Percentiles rank a stretch among this genome's conserved stretches.
Evolutionary conservation across 306 rosid genomes (phyloP).

Genomic region (Rosa persica): DNA sequence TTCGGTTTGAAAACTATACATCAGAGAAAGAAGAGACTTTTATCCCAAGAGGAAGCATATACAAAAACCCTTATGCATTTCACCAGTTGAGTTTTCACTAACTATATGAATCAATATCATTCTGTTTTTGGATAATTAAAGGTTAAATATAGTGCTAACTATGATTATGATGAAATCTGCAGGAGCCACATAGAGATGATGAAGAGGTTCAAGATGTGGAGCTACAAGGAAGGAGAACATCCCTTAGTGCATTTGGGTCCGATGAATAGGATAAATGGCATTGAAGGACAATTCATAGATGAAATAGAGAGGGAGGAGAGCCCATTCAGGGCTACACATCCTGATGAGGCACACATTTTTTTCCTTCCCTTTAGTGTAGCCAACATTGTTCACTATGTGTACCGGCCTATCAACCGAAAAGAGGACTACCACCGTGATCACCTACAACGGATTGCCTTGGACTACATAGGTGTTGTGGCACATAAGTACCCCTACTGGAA

Average conservation of each 20-base stretch:
- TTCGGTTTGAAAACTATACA: constrained; percentile 16
- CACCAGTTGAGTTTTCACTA: constrained; percentile 25
- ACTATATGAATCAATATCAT: too few relatives aligned
- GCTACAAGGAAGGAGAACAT: constrained; percentile 48
- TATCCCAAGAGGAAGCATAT: constrained; percentile 49
- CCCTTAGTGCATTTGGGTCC: constrained; percentile 54
- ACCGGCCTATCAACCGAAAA: constrained; percentile 33
- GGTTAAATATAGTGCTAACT: not conserved
- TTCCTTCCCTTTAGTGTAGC: constrained; percentile 45
- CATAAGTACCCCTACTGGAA: constrained; percentile 48
- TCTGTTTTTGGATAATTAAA: too few relatives aligned
- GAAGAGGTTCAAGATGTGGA: constrained; percentile 37
- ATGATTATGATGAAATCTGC: not conserved
- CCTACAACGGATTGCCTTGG: constrained; percentile 42
- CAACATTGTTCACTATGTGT: constrained; percentile 33
- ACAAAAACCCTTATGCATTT: constrained; percentile 41
- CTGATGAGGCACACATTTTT: constrained; percentile 48
- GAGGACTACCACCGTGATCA: constrained; percentile 44
- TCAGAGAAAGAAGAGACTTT: constrained; percentile 34
- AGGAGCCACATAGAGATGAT: constrained; percentile 49
- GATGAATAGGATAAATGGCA: constrained; percentile 39
- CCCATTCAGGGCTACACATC: constrained; percentile 43
- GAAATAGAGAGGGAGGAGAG: constrained; percentile 42
- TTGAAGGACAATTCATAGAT: constrained; percentile 55
- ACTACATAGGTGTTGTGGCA: constrained; percentile 40